These are phyloP conservation scores for Solanum bulbocastanum DNA, from an alignment of 257 asterid species.

Conservation along the genomic window DNA sequence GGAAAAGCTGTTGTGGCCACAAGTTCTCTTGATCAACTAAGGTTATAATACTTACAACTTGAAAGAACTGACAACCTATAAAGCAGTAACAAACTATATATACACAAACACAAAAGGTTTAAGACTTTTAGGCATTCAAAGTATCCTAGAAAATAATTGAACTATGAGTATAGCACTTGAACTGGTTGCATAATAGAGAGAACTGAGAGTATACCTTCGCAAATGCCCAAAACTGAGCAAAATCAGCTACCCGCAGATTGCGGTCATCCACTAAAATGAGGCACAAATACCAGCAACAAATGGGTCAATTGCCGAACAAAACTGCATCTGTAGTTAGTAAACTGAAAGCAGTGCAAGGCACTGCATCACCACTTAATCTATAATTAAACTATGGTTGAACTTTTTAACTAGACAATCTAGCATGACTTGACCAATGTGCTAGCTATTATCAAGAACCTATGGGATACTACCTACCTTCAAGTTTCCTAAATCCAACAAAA, in stretches of 20 bases:
- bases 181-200: constrained; percentile 46
- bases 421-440: constrained; percentile 6
- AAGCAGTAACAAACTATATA: constrained; percentile 3
- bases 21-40: neutral
- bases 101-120: constrained; percentile 9
- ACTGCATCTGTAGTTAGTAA: constrained; percentile 95
- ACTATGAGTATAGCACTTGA: constrained; percentile 26
- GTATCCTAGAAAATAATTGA: constrained; percentile 21
- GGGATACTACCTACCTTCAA: neutral
- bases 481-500: neutral
- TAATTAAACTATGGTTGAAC: constrained; percentile 31
- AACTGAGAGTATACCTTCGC: constrained; percentile 92
- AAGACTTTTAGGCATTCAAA: constrained; percentile 17
- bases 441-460: constrained; percentile 12
- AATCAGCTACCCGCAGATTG: constrained; percentile 99
- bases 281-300: constrained; percentile 98
- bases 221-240: constrained; percentile 99
- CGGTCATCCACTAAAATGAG: constrained; percentile 99
- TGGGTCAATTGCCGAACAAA: constrained; percentile 87
- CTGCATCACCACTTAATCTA: constrained; percentile 78
- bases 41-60: neutral
- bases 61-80: constrained; percentile 3
- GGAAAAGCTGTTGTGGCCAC: neutral
- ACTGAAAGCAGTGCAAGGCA: constrained; percentile 78
- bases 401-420: constrained; percentile 29